These are phyloP conservation scores for Pichia cabralensis DNA, from an alignment of 805 yeast species.

Conservation along the genomic window DNA sequence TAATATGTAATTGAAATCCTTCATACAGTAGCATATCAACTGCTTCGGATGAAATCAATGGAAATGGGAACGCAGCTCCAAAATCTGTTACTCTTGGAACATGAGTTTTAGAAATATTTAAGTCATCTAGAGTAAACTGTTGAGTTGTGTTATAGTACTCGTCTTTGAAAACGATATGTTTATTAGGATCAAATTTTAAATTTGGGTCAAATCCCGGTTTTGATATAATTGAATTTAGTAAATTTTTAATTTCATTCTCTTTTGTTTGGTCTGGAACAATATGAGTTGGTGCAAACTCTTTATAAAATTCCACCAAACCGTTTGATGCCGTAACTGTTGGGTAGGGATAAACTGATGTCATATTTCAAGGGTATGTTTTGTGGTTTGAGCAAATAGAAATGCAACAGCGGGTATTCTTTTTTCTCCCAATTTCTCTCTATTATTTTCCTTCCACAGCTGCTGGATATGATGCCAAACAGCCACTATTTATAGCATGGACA, in stretches of 20 bases:
- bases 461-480: too few species aligned
- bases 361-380: too few species aligned
- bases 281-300: constrained; percentile 5
- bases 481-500: too few species aligned
- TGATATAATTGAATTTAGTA: constrained; percentile 14
- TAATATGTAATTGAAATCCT: constrained; percentile 32
- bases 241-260: constrained; percentile 16
- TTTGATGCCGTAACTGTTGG: constrained; percentile 5
- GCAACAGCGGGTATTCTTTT: too few species aligned
- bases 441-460: too few species aligned
- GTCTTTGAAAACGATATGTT: constrained; percentile 30
- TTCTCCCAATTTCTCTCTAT: too few species aligned
- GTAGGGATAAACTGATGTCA: constrained; percentile 4
- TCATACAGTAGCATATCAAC: constrained; percentile 46
- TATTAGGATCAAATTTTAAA: constrained; percentile 28
- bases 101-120: constrained; percentile 29
- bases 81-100: constrained; percentile 26
- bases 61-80: constrained; percentile 47
- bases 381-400: neutral
- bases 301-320: constrained; percentile 8
- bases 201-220: constrained; percentile 19
- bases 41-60: constrained; percentile 49
- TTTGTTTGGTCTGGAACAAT: constrained; percentile 19
- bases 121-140: constrained; percentile 28
- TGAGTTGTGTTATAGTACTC: constrained; percentile 29